Percentiles rank a stretch among this genome's conserved stretches.
Evolutionary conservation across 2,329 filamentous ascomycete species (phyloP).

Genomic region (Seiridium unicorne): DNA sequence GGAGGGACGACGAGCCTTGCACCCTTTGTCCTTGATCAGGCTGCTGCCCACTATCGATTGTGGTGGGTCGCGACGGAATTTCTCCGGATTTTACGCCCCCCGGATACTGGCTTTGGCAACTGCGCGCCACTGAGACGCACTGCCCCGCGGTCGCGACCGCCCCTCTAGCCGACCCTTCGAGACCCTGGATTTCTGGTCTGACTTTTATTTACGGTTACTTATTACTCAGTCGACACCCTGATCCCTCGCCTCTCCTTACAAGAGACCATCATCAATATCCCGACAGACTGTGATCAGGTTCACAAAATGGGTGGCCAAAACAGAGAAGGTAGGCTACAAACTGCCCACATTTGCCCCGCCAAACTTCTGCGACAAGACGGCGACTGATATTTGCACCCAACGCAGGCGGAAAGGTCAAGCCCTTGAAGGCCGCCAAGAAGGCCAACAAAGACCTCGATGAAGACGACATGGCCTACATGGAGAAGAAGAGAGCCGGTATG

Average conservation of each 20-base stretch:
- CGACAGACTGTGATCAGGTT: conserved; percentile 8
- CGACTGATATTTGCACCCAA: conserved; percentile 16
- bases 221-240: not conserved
- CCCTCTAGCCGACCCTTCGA: conserved; percentile 1
- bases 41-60: too few relatives aligned
- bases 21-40: too few relatives aligned
- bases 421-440: conserved; percentile 88
- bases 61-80: not conserved
- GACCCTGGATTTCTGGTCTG: not conserved
- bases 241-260: conserved; percentile 1
- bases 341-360: not conserved
- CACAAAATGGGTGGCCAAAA: conserved; percentile 64
- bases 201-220: not conserved
- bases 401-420: conserved; percentile 78
- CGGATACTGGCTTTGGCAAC: not conserved
- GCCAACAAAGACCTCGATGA: conserved; percentile 79
- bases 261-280: not conserved
- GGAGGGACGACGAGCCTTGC: not conserved
- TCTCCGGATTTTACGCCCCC: not conserved
- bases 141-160: conserved; percentile 20
- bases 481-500: conserved; percentile 83
- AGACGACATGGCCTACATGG: conserved; percentile 77
- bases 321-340: conserved; percentile 55
- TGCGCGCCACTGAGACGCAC: not conserved
- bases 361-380: not conserved